These are phyloP conservation scores for Raphanus hybrid DNA, from an alignment of 441 rosid species.

Conservation along the genomic window DNA sequence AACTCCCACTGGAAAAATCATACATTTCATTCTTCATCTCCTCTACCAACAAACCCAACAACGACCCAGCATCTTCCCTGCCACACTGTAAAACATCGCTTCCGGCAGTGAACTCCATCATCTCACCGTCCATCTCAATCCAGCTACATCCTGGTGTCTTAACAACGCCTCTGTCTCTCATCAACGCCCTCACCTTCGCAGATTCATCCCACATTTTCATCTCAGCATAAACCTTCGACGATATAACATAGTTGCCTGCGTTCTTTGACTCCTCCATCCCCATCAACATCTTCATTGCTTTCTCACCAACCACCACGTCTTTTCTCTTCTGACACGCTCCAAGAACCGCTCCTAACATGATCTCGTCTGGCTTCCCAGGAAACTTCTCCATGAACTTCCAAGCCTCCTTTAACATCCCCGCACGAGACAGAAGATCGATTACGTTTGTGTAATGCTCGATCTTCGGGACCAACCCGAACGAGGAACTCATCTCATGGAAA, in stretches of 20 bases:
- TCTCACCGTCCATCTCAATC: constrained; percentile 61
- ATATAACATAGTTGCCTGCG: constrained; percentile 83
- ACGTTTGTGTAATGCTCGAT: constrained; percentile 91
- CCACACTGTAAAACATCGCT: constrained; percentile 43
- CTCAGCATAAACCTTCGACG: constrained; percentile 74
- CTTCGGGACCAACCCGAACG: constrained; percentile 73
- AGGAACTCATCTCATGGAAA: constrained; percentile 63
- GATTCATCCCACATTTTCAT: constrained; percentile 72
- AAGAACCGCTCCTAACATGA: constrained; percentile 71
- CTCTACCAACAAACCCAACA: constrained; percentile 52
- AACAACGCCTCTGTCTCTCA: constrained; percentile 67
- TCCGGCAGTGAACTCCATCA: constrained; percentile 76
- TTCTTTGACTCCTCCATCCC: constrained; percentile 59
- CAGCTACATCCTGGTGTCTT: constrained; percentile 82
- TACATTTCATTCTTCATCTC: constrained; percentile 43
- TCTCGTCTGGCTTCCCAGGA: constrained; percentile 83
- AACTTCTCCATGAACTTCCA: constrained; percentile 74
- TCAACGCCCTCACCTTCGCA: constrained; percentile 70
- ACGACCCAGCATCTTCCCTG: constrained; percentile 44
- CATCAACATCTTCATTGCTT: constrained; percentile 58
- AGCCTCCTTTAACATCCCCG: constrained; percentile 76
- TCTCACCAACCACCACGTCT: constrained; percentile 55
- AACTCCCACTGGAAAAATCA: constrained; percentile 10
- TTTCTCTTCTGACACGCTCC: constrained; percentile 77
- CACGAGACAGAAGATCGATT: constrained; percentile 86